Evolutionary conservation across 2,329 filamentous ascomycete species (phyloP).

Genomic region (Colletotrichum liaoningense): DNA sequence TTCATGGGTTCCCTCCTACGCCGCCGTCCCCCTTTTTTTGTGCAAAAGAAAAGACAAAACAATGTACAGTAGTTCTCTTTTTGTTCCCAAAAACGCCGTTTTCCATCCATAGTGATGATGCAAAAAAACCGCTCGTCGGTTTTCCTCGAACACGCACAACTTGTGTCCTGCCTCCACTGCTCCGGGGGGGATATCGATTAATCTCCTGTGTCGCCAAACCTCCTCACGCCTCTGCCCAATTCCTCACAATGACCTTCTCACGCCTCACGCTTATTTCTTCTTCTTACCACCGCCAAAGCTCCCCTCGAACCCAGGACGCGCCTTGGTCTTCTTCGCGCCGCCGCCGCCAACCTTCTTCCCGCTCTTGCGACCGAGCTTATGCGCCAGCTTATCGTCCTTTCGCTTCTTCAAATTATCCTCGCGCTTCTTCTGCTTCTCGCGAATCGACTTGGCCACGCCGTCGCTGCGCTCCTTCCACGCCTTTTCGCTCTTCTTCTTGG

Average conservation of each 20-base stretch:
- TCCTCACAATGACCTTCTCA: neutral
- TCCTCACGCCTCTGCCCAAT: neutral
- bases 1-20: conserved; percentile 32
- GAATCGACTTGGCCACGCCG: conserved; percentile 79
- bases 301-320: conserved; percentile 77
- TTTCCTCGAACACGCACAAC: neutral
- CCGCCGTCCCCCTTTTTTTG: conserved; percentile 25
- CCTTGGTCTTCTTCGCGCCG: conserved; percentile 53
- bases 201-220: neutral
- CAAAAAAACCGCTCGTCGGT: neutral
- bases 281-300: conserved; percentile 69
- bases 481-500: conserved; percentile 91
- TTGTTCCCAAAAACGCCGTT: conserved; percentile 20
- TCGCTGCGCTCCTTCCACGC: conserved; percentile 84
- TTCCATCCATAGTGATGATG: conserved; percentile 23
- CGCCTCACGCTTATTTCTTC: conserved; percentile 40
- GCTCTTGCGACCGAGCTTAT: conserved; percentile 67
- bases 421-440: conserved; percentile 84
- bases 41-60: neutral
- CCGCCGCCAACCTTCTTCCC: conserved; percentile 55
- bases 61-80: neutral
- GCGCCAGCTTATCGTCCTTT: conserved; percentile 76
- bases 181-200: conserved; percentile 30
- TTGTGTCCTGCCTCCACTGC: neutral
- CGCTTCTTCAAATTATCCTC: conserved; percentile 82